Evolutionary conservation across 345 rosid genomes (phyloP), one percentile per base, ranked within the genome.

Genomic region (Eutrema yunnanense): DNA sequence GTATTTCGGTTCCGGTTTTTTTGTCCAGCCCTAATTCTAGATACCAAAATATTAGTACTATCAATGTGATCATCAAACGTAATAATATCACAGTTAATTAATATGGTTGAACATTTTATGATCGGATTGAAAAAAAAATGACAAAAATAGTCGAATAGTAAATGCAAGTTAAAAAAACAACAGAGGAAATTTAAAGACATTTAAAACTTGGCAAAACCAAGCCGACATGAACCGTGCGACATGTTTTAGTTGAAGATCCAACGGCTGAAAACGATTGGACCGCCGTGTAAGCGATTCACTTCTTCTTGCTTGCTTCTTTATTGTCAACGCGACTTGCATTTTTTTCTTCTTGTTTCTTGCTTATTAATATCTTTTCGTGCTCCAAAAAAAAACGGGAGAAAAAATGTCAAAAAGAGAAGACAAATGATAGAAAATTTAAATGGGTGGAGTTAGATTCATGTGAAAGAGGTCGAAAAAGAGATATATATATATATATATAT

Each of bases 231-330:
- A 34, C 33, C 6, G 19, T 30, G 11, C 64, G 13, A 19, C 12
- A 13, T 2, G 52, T 30, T 5, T 13, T 22, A 11, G 6, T 30
- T 8, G 66, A 46, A 32, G 53, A 80, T 77, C 80, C 57, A 58
- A 81, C 82, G 84, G 80, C 77, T 74, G 73, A 73, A 36, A 66
- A 66, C 37, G 36, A 70, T 61, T 56, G 22, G 27, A 65, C 19
- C 53, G n/a, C 65, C 33, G 74, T 41, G 51, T 64, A 67, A 67
- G 72, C 34, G 48, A 52, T 46, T 51, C 3, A 59, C 57, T 77
- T 70, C 65, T 63, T 73, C 61, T 11, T 27, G 16, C 22, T 2
- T 29, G 32, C 38, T 32, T 36, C 27, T 34, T 34, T 46, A 62
- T 62, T 2, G 67, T 62, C 67, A 46, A 62, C 42, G 52, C 66